Evolutionary conservation across 306 rosid genomes (phyloP).

Genomic region (Sicyos edulis): DNA sequence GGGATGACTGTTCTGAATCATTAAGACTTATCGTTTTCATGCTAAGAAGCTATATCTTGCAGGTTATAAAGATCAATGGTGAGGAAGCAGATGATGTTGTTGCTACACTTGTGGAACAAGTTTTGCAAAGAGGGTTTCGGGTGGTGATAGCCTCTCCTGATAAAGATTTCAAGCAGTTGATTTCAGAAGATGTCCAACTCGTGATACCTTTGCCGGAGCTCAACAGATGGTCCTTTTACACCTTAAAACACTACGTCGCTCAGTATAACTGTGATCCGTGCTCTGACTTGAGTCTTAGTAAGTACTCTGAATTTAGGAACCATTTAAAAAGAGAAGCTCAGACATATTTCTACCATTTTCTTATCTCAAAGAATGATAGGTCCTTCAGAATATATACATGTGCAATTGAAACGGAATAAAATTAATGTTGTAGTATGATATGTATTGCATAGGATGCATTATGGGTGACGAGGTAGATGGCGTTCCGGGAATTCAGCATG

Average conservation of each 20-base stretch:
- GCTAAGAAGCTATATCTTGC: conserved; percentile 9
- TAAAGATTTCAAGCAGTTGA: conserved; percentile 92
- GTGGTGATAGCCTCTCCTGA: conserved; percentile 94
- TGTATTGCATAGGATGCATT: conserved; percentile 54
- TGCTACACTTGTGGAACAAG: conserved; percentile 76
- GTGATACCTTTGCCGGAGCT: conserved; percentile 83
- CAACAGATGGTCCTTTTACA: conserved; percentile 88
- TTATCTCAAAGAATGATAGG: not conserved
- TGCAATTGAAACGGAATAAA: not conserved
- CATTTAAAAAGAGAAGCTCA: conserved; percentile 5
- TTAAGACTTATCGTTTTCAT: not conserved
- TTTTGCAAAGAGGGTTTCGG: conserved; percentile 43
- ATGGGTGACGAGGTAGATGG: conserved; percentile 87
- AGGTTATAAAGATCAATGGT: conserved; percentile 46
- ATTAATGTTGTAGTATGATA: not conserved
- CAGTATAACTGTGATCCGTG: conserved; percentile 79
- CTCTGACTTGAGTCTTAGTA: conserved; percentile 82
- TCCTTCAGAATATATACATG: not conserved
- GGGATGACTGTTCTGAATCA: not conserved
- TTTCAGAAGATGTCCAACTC: conserved; percentile 81
- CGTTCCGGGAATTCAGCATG: conserved; percentile 88
- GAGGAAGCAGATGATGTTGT: conserved; percentile 96
- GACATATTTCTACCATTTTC: not conserved
- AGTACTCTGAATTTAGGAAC: conserved; percentile 30
- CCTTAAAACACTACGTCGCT: conserved; percentile 60